Conservation (phyloP, 176 grass and related monocot species). For the Oryza longistaminata region DNA sequence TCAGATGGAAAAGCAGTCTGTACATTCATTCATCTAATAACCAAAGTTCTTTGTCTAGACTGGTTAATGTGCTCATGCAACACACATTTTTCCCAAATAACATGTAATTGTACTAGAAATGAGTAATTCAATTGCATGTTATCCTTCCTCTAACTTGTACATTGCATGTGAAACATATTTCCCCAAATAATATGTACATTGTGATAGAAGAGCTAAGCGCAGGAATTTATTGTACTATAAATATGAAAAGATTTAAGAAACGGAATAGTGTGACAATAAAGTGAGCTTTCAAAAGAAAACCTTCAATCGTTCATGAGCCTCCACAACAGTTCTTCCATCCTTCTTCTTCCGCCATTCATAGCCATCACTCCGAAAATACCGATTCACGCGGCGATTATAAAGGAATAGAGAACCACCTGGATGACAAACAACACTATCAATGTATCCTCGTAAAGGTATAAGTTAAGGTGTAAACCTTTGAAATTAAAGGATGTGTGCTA, state of each 20-base stretch:
- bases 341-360: constrained; percentile 92
- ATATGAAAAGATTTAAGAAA: constrained; percentile 8
- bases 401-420: constrained; percentile 95
- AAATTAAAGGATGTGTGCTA: constrained; percentile 7
- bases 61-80: not conserved
- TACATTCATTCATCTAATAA: not conserved
- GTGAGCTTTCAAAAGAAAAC: constrained; percentile 45
- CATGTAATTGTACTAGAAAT: not conserved
- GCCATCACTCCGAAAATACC: constrained; percentile 96
- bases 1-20: not conserved
- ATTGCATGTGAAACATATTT: too few relatives aligned
- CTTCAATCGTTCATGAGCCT: constrained; percentile 95
- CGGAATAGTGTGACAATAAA: constrained; percentile 19
- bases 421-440: constrained; percentile 24
- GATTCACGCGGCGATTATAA: constrained; percentile 86
- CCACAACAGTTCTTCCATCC: constrained; percentile 84
- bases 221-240: not conserved
- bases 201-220: too few relatives aligned
- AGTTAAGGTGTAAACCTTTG: constrained; percentile 5
- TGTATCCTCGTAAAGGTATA: not conserved
- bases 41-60: constrained; percentile 6
- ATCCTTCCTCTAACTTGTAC: too few relatives aligned
- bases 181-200: too few relatives aligned
- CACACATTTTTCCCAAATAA: not conserved
- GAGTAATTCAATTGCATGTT: not conserved